phyloP scores from a whole-genome alignment of 305 asterid species.

The Striga hermonthica region DNA sequence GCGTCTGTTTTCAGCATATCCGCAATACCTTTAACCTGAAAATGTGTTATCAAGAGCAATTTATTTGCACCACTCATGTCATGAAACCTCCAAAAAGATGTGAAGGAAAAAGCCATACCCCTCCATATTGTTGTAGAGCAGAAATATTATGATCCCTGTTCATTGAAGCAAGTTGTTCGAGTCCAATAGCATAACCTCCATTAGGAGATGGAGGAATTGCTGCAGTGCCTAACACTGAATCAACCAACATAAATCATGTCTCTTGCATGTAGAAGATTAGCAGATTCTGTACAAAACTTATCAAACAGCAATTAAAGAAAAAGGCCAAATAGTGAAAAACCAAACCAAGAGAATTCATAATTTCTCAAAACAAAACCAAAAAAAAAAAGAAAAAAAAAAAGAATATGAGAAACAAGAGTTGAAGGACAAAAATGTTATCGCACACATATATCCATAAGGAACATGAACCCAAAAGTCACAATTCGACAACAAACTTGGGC shows the following conservation, averaged over 20 bases:
- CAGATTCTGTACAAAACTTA: too few species aligned
- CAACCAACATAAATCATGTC: constrained; percentile 31
- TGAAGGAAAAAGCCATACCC: constrained; percentile 46
- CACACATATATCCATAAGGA: too few species aligned
- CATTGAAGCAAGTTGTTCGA: constrained; percentile 72
- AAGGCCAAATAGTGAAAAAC: too few species aligned
- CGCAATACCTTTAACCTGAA: constrained; percentile 71
- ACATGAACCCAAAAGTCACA: too few species aligned
- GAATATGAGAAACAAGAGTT: too few species aligned
- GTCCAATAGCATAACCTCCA: constrained; percentile 68
- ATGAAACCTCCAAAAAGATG: constrained; percentile 22
- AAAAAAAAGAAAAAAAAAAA: background rate
- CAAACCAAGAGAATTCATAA: too few species aligned
- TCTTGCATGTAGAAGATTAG: too few species aligned
- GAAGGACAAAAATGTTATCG: too few species aligned
- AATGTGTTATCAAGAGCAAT: constrained; percentile 19
- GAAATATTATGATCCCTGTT: constrained; percentile 63
- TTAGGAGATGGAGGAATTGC: constrained; percentile 56
- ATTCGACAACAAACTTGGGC: too few species aligned
- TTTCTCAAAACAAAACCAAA: too few species aligned
- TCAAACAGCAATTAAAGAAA: too few species aligned
- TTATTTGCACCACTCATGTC: constrained; percentile 1
- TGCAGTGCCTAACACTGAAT: constrained; percentile 62
- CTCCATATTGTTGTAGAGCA: constrained; percentile 79
- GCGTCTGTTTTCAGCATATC: constrained; percentile 48